Evolutionary conservation across 345 rosid species (phyloP).

Genomic region (Aegle marmelos): DNA sequence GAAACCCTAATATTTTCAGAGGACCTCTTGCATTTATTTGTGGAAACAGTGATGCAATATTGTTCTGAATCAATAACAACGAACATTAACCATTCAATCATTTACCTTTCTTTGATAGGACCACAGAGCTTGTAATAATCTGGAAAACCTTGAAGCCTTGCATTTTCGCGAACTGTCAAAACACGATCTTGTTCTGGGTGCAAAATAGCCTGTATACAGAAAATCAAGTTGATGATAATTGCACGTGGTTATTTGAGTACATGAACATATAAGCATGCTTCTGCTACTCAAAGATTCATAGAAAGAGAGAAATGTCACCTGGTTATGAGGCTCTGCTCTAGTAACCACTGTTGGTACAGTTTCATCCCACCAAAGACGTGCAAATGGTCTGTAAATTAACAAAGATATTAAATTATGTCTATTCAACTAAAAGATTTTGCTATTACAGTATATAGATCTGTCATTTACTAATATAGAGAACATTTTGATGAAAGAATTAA

Average conservation of each 20-base stretch:
- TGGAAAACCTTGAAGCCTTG: conserved; percentile 74
- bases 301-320: conserved; percentile 28
- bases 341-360: conserved; percentile 82
- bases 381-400: conserved; percentile 54
- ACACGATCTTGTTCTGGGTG: conserved; percentile 74
- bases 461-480: not conserved
- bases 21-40: not conserved
- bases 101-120: conserved; percentile 58
- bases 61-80: not conserved
- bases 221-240: not conserved
- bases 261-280: not conserved
- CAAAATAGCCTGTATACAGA: conserved; percentile 40
- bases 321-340: conserved; percentile 73
- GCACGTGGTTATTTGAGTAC: not conserved
- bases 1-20: too few species aligned
- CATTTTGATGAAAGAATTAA: not conserved
- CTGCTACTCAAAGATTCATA: not conserved
- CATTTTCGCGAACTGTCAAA: conserved; percentile 62
- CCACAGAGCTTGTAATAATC: conserved; percentile 64
- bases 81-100: not conserved
- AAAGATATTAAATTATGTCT: not conserved
- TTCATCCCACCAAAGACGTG: conserved; percentile 87
- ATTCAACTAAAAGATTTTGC: not conserved
- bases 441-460: not conserved
- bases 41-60: not conserved